Conservation (phyloP, 805 yeast genomes). For the Clavispora asparagi region DNA sequence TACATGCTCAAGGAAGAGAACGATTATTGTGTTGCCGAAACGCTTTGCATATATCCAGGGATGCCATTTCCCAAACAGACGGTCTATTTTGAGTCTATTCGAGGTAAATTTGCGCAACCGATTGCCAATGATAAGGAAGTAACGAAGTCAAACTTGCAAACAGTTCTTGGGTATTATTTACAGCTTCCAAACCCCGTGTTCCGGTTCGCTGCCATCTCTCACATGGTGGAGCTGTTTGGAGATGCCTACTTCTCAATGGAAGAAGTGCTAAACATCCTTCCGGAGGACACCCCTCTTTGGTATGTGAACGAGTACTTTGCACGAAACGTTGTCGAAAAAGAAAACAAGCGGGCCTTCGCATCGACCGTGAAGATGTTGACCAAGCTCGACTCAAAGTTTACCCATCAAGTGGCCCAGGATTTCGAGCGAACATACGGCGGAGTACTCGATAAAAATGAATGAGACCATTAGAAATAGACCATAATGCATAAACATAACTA, state of each 20-base stretch:
- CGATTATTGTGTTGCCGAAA: conserved; percentile 34
- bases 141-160: conserved; percentile 9
- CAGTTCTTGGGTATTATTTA: conserved; percentile 18
- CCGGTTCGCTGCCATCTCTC: conserved; percentile 20
- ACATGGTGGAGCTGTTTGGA: conserved; percentile 24
- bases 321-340: conserved; percentile 16
- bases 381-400: conserved; percentile 23
- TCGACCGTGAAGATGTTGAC: conserved; percentile 23
- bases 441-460: not conserved
- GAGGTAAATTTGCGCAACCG: not conserved
- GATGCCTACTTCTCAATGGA: conserved; percentile 13
- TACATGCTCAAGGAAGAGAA: conserved; percentile 13
- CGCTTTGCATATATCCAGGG: conserved; percentile 17
- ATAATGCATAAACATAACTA: not conserved
- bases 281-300: conserved; percentile 25
- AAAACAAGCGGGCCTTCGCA: conserved; percentile 13
- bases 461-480: not conserved
- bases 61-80: conserved; percentile 18
- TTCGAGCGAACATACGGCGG: conserved; percentile 6
- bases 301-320: conserved; percentile 24
- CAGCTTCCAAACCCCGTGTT: conserved; percentile 2
- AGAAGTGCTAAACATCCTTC: conserved; percentile 26
- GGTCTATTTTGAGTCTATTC: conserved; percentile 11
- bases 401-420: conserved; percentile 18
- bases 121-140: not conserved